phyloP scores from a whole-genome alignment of 2,329 filamentous ascomycete genomes.

The Penicillium sp. region DNA sequence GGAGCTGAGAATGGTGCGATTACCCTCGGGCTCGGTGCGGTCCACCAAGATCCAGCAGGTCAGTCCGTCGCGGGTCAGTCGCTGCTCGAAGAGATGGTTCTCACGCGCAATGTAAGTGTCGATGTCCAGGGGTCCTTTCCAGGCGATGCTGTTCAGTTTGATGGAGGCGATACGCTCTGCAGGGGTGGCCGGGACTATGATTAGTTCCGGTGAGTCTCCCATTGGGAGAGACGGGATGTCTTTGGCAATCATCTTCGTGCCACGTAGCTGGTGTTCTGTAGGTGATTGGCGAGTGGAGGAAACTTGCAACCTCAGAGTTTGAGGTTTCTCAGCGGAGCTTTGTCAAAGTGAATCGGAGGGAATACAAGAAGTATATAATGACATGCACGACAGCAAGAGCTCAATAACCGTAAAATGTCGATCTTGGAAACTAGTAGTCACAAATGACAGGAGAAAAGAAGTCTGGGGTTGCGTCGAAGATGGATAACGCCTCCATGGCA shows the following conservation, averaged over 20 bases:
- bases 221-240: constrained; percentile 41
- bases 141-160: constrained; percentile 53
- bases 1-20: constrained; percentile 50
- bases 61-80: constrained; percentile 52
- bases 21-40: constrained; percentile 33
- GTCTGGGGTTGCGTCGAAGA: constrained; percentile 7
- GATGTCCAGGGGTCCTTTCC: constrained; percentile 54
- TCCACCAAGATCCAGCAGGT: constrained; percentile 59
- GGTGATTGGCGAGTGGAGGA: background rate
- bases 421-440: background rate
- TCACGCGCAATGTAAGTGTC: constrained; percentile 58
- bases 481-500: background rate
- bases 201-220: constrained; percentile 49
- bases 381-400: background rate
- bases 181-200: constrained; percentile 52
- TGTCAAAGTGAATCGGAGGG: background rate
- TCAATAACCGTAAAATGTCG: background rate
- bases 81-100: constrained; percentile 48
- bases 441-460: background rate
- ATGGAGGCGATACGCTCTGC: constrained; percentile 52
- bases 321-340: background rate
- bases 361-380: background rate
- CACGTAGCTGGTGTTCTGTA: constrained; percentile 1
- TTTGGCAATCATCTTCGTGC: constrained; percentile 35
- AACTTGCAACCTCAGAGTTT: background rate